Percentiles rank a stretch among this genome's conserved stretches.
These are phyloP conservation scores for Neocatenulostroma microsporum DNA, from an alignment of 2,329 filamentous ascomycete genomes.

Conservation along the genomic window DNA sequence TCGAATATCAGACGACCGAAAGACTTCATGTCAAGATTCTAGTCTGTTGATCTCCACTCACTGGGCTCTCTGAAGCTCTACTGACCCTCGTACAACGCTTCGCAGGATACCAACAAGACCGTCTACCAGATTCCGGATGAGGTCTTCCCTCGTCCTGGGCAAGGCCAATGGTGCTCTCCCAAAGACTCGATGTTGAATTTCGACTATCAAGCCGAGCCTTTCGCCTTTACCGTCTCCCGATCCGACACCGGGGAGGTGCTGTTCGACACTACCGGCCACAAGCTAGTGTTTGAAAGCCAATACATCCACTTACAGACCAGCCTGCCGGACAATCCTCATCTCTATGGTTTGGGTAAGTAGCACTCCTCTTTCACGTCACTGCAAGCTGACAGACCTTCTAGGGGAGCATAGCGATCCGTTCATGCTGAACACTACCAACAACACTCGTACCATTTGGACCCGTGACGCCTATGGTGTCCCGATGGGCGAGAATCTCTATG, in stretches of 20 bases:
- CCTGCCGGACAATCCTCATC: constrained; percentile 58
- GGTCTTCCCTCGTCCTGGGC: too few species aligned
- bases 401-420: constrained; percentile 68
- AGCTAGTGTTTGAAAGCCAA: constrained; percentile 67
- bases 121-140: neutral
- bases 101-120: too few species aligned
- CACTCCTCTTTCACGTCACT: neutral
- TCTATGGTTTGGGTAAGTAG: constrained; percentile 69
- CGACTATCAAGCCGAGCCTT: neutral
- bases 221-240: neutral
- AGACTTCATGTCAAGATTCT: too few species aligned
- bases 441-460: constrained; percentile 62
- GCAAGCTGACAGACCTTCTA: neutral
- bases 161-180: neutral
- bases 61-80: too few species aligned
- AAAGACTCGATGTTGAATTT: neutral
- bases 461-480: constrained; percentile 58
- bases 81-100: too few species aligned
- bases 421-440: constrained; percentile 29
- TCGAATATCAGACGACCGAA: constrained; percentile 21
- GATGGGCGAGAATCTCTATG: constrained; percentile 58
- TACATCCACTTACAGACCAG: constrained; percentile 65
- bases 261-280: constrained; percentile 55
- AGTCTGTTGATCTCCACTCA: too few species aligned
- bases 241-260: neutral